These are phyloP conservation scores for Chalaropsis thielavioides DNA, from an alignment of 2,329 filamentous ascomycete species.

Conservation along the genomic window DNA sequence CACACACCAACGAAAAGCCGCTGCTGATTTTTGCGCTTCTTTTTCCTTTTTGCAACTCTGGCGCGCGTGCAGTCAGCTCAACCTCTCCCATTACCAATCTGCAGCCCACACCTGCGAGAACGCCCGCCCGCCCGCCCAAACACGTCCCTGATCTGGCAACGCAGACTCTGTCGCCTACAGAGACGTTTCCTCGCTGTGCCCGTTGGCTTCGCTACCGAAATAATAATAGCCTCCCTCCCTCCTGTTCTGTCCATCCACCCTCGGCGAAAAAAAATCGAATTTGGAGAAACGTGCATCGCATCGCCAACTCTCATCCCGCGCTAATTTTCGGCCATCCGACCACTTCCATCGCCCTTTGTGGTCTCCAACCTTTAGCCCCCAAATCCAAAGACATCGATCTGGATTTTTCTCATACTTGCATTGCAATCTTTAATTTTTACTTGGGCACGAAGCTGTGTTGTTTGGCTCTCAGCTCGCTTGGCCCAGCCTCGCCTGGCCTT, in stretches of 20 bases:
- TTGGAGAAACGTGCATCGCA: not conserved
- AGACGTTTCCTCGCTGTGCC: not conserved
- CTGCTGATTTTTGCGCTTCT: not conserved
- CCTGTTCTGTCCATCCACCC: not conserved
- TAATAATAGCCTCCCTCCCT: too few relatives aligned
- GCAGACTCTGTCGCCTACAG: too few relatives aligned
- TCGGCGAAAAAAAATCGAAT: not conserved
- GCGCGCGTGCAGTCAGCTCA: not conserved
- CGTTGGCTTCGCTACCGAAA: not conserved
- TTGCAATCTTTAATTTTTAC: not conserved
- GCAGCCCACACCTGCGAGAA: not conserved
- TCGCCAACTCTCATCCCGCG: not conserved
- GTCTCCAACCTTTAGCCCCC: not conserved
- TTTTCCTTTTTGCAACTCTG: not conserved
- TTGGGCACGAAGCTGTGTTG: not conserved
- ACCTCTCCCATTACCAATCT: not conserved
- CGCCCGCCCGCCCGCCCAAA: not conserved
- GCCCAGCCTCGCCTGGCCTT: not conserved
- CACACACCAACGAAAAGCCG: not conserved
- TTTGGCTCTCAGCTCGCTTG: not conserved
- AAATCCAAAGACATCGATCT: not conserved
- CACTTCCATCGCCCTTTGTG: not conserved
- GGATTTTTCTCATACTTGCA: not conserved
- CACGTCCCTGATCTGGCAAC: not conserved
- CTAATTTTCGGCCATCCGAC: not conserved